Base-by-base conservation (phyloP, 2,329 filamentous ascomycete species). In the Penicillium sp. region DNA sequence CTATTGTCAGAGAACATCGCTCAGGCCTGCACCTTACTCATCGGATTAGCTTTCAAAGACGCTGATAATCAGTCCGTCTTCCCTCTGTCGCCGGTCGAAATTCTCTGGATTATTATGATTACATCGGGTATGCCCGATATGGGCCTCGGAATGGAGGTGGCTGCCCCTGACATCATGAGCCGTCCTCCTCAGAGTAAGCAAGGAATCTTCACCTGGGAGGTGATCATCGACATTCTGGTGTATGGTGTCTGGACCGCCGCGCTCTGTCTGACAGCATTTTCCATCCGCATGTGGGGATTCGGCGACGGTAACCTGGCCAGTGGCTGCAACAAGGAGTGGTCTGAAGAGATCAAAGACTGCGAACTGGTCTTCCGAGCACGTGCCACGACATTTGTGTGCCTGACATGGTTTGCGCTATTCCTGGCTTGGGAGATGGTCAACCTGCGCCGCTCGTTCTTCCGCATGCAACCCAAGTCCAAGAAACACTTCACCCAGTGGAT, bases 31-130 rank as follows among this genome's bases (percentile, higher is more conserved):
- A 84, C 90, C 1, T 78, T 95, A 13, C 84, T 95, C 43, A 85
- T 90, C 30, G 90, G 90, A 46, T 82, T 95, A 3, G 87, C 81
- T 0, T 93, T 94, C 76, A 87, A 90, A 65, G 90, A 95, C 66
- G 58, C 70, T 4, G 75, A 79, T 11, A 80, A 82, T 6, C 80
- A 87, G 53, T 93, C 89, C 0, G 89, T 94, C 13, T 95, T 94
- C 71, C 90, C 90, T 8, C 81, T 94, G 39, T 85, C 88, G 1
- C 90, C 90, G 1, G 83, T 95, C 13, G 86, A 94, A 66, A 92
- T 95, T 59, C 81, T 95, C 57, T 95, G 90, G 90, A 89, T 95
- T 70, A 95, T 94, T 72, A 91, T 95, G 87, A 83, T 92, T 47
- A 95, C 90, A 0, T 92, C 88, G 35, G 89, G 86, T 42, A 84